These are phyloP conservation scores for Myriosclerotinia duriaeana DNA, from an alignment of 2,329 filamentous ascomycete genomes.

Conservation along the genomic window DNA sequence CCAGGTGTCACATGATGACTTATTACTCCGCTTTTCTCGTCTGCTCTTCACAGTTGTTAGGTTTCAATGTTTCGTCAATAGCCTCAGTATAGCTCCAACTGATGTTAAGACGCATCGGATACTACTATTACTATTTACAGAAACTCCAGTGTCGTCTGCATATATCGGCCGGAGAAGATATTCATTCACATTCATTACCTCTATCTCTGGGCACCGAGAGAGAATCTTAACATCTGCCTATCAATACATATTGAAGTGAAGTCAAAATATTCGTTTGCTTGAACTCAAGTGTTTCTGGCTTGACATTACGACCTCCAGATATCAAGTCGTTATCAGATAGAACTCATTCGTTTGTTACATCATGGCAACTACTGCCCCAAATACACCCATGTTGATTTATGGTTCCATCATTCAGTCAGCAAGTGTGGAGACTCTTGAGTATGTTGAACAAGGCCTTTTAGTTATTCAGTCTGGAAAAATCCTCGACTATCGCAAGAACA, in stretches of 20 bases:
- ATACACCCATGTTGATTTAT: slow-evolving; percentile 19
- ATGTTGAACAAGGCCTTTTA: slow-evolving; percentile 23
- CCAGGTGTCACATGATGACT: too few relatives aligned
- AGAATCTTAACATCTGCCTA: neutral
- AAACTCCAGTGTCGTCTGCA: neutral
- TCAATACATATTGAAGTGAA: neutral
- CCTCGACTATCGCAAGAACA: slow-evolving; percentile 13
- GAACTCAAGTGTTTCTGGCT: neutral
- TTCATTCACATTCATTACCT: neutral
- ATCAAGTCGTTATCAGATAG: neutral
- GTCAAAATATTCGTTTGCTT: neutral
- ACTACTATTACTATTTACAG: neutral
- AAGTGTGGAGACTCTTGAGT: slow-evolving; percentile 18
- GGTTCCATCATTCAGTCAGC: slow-evolving; percentile 26
- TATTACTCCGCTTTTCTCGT: too few relatives aligned
- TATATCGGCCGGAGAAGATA: neutral
- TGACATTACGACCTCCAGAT: neutral
- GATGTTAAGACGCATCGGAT: too few relatives aligned
- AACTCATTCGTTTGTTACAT: neutral
- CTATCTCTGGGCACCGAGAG: neutral
- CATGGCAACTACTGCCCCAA: slow-evolving; percentile 14
- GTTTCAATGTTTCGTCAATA: too few relatives aligned
- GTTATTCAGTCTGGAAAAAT: slow-evolving; percentile 24
- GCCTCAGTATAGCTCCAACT: too few relatives aligned
- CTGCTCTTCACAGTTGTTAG: too few relatives aligned